These are phyloP conservation scores for Mucor plumbeus DNA, from an alignment of 371 early-diverging fungal species.

Conservation along the genomic window DNA sequence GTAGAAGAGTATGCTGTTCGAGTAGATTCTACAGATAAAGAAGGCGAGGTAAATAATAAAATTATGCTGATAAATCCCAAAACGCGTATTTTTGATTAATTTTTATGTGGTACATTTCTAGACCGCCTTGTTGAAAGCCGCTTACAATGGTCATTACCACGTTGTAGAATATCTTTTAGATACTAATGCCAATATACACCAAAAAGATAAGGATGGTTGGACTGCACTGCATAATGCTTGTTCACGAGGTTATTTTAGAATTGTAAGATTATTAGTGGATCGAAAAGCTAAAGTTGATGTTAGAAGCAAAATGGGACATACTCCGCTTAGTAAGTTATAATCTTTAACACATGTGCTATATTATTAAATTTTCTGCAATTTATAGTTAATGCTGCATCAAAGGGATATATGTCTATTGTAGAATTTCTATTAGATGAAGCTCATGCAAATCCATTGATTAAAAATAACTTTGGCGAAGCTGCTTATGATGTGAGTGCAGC, in stretches of 20 bases:
- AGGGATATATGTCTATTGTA: conserved; percentile 67
- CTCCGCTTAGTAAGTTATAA: conserved; percentile 72
- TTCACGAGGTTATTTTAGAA: conserved; percentile 59
- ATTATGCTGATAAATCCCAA: neutral
- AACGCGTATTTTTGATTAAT: neutral
- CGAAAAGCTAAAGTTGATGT: conserved; percentile 63
- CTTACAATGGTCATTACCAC: conserved; percentile 66
- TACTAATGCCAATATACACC: conserved; percentile 62
- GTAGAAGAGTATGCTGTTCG: conserved; percentile 63
- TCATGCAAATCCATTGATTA: conserved; percentile 64
- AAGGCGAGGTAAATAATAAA: conserved; percentile 64
- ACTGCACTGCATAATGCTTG: conserved; percentile 81
- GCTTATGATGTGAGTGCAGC: conserved; percentile 86
- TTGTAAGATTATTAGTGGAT: conserved; percentile 62
- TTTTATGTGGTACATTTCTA: conserved; percentile 18
- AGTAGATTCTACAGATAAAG: conserved; percentile 68
- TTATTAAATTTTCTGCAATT: no score
- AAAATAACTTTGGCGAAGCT: conserved; percentile 72
- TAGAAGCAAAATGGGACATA: conserved; percentile 68
- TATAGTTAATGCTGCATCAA: conserved; percentile 78
- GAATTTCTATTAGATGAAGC: conserved; percentile 65
- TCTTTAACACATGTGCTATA: neutral
- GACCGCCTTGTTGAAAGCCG: conserved; percentile 82
- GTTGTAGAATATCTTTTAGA: conserved; percentile 68
- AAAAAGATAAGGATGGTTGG: conserved; percentile 82